Evolutionary conservation across 1,284 basidiomycete species (phyloP).

Genomic region (Ceratobasidium sp.): DNA sequence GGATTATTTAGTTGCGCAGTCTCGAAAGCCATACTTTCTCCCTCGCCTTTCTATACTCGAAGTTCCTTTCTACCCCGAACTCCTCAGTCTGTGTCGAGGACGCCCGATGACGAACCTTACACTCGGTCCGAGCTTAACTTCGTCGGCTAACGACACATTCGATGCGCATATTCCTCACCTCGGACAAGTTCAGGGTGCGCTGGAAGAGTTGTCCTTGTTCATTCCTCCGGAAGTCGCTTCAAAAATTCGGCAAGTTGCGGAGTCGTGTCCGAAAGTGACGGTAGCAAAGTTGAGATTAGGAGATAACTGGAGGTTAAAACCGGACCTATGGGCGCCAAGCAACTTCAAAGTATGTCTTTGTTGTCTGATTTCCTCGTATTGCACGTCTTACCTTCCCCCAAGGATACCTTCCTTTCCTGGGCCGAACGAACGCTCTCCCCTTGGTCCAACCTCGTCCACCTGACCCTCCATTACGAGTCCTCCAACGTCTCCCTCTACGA

Average conservation of each 20-base stretch:
- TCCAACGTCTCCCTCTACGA: not conserved
- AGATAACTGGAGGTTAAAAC: no score
- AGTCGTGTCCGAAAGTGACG: constrained; percentile 7
- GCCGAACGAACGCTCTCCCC: not conserved
- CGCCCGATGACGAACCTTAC: not conserved
- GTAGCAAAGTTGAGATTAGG: constrained; percentile 7
- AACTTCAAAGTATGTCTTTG: constrained; percentile 6
- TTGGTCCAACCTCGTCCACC: constrained; percentile 5
- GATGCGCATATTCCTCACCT: not conserved
- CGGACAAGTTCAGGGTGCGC: not conserved
- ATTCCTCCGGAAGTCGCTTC: not conserved
- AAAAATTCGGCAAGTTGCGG: not conserved
- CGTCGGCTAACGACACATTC: not conserved
- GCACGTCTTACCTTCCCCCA: not conserved
- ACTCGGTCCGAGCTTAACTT: constrained; percentile 3
- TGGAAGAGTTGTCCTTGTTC: constrained; percentile 10
- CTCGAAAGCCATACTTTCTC: not conserved
- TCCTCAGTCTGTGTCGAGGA: constrained; percentile 11
- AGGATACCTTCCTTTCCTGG: not conserved
- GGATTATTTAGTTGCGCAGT: not conserved
- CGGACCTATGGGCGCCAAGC: not conserved
- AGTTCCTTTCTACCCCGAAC: constrained; percentile 1
- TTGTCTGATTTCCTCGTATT: no score
- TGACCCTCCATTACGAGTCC: constrained; percentile 3
- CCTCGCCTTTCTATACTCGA: constrained; percentile 16